Evolutionary conservation across 2,329 filamentous ascomycete species (phyloP), one percentile per base, ranked within the genome.

Genomic region (Fusarium heterosporum): DNA sequence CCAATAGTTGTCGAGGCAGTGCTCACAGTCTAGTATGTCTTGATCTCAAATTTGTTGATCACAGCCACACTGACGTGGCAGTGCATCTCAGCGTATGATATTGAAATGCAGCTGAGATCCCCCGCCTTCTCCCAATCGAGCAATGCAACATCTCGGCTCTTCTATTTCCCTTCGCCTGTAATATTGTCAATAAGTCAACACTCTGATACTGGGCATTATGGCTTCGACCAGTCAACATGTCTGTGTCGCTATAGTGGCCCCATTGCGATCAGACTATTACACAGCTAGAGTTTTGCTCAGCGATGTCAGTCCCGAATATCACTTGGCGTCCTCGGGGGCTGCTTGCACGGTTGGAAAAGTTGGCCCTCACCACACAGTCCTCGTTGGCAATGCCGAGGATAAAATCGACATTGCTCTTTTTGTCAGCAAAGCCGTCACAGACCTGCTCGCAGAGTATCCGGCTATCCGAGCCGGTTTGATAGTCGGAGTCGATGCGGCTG

Each of bases 221-320:
- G n/a, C n/a, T n/a, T n/a, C n/a, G n/a, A n/a, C n/a, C n/a, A n/a
- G n/a, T n/a, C n/a, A n/a, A n/a, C n/a, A n/a, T n/a, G n/a, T n/a
- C 6, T 6, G 22, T 22, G 22, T 63, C 7, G 39, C 43, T 0
- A 5, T 66, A 0, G 17, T 66, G 9, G 53, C 49, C 1, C 62
- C 63, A 0, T 19, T 14, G 0, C 26, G 6, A 1, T 14, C 43
- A 3, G 39, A 66, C 5, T 66, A 58, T 0, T 11, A 36, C 4
- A 36, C 34, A 2, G 47, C 62, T 6, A n/a, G 4, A 12, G 8
- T 6, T 0, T 6, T 50, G 0, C 4, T 66, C 22, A 22, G 4
- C 19, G 46, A 0, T 2, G 16, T 1, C 1, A 0, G 30, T 5
- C 1, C 11, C 0, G n/a, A 28, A 12, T 4, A 4, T 14, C 1